Evolutionary conservation across 1,284 basidiomycete species (phyloP).

Genomic region (Ceratobasidium theobromae): DNA sequence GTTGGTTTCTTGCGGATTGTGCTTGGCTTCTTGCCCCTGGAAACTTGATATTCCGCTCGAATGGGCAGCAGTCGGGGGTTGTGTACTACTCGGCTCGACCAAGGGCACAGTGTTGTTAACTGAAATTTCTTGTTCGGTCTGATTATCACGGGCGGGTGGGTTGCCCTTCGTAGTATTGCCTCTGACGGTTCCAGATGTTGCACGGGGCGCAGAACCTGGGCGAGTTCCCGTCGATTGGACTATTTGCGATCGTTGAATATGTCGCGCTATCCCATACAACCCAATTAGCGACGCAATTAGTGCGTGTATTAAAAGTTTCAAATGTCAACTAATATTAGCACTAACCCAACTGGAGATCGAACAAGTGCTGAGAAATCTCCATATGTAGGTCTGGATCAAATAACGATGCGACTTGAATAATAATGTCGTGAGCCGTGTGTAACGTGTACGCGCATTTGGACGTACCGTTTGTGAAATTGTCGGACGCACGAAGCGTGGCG

Average conservation of each 20-base stretch:
- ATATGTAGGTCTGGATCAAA: not conserved
- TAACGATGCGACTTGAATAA: not conserved
- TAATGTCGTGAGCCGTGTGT: not conserved
- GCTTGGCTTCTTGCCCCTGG: too few species aligned
- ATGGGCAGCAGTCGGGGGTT: too few species aligned
- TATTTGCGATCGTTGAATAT: not conserved
- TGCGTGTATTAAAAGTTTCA: too few species aligned
- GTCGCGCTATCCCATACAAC: not conserved
- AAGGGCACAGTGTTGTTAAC: too few species aligned
- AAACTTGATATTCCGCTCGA: too few species aligned
- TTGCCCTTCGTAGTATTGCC: too few species aligned
- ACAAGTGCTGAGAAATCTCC: not conserved
- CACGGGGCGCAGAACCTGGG: too few species aligned
- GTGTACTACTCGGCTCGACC: too few species aligned
- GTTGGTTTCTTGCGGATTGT: too few species aligned
- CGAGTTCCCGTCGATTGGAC: not conserved
- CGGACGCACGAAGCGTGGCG: not conserved
- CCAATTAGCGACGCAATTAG: not conserved
- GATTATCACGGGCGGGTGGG: too few species aligned
- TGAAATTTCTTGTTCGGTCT: too few species aligned
- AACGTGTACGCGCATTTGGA: not conserved
- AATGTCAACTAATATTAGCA: not conserved
- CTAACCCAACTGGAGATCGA: not conserved
- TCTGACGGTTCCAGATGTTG: too few species aligned
- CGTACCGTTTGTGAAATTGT: not conserved